Base-by-base conservation (phyloP, 164 flowering plant species). In the Chloranthus sessilifolius region DNA sequence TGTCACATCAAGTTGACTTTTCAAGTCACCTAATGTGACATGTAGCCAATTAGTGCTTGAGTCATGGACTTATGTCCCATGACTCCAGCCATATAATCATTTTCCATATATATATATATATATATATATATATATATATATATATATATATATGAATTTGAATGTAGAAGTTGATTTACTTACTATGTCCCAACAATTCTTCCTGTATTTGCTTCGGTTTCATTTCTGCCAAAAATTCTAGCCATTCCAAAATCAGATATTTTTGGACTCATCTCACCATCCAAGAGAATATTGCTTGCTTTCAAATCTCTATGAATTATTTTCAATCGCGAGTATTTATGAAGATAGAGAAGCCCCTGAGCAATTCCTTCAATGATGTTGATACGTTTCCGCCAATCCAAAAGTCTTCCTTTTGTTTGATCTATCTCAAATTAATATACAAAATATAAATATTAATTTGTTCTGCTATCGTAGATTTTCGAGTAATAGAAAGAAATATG, bases 221-320 rank as follows among this genome's bases (percentile, higher is more conserved):
- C 61, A 16, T 67, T 58, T 2, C 17, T 29, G 1, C n/a, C 40
- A 33, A 71, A 64, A 25, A 64, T 45, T 49, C 42, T 66, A 7
- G 77, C 74, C 67, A 63, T 53, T 16, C 77, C 77, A 53, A 75
- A 71, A 54, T 75, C 72, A 25, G 79, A 33, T 19, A 75, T 75
- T 33, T 71, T 71, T 0, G 76, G 57, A n/a, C 51, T 63, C 79
- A 69, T 63, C 1, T 66, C 52, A 19, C 4, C 38, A 25, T 69
- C 74, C 15, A 75, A 33, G 5, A 74, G 42, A 29, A 74, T 36
- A 29, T 71, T 74, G 33, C 66, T 48, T 3, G 77, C 52, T 56
- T 69, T 73, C 7, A 71, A 50, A 60, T 71, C 75, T 2, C 72
- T 63, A 31, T 73, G 71, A 20, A 73, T 61, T 35, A 73, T 61